Evolutionary conservation across 1,284 basidiomycete species (phyloP), one percentile per base, ranked within the genome.

Genomic region (Xanthoconium separans): DNA sequence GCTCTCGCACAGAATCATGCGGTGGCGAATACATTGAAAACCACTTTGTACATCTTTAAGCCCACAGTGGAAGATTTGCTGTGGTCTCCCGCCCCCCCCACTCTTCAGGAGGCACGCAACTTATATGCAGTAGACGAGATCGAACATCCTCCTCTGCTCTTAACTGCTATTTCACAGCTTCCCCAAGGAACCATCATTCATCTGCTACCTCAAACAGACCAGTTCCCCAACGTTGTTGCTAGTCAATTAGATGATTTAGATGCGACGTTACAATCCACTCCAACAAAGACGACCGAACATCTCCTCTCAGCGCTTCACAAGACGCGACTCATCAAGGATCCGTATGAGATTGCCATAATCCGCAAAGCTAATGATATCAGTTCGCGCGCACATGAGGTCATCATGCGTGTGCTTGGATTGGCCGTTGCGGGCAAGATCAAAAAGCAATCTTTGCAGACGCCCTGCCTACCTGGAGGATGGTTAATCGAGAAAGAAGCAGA

Each of bases 401-500:
- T 96, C 44, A 96, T 96, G 93, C 80, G 90, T n/a, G 85, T 94
- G 12, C 78, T 95, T 6, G 93, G 92, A 3, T 75, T 80, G 44
- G 87, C 85, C 18, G 90, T 91, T 27, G 12, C 80, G 77, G 56
- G 78, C 75, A 40, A 75, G 54, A 79, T 84, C 44, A 70, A 70
- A 57, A 74, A 70, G 7, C 78, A 75, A 44, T 37, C 53, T 33
- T 45, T 48, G 20, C 44, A 48, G 0, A 73, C 80, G 24, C 87
- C 85, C 1, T 73, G 81, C 6, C 70, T 93, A 6, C 84, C 84
- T 2, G 76, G 83, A 3, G 85, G 92, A 65, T 95, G 93, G 89
- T 75, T 92, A 48, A 91, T 95, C 18, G 84, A 91, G 74, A 91
- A 89, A 64, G 94, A 97, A 72, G 87, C 84, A 0, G 93, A 95